phyloP scores from a whole-genome alignment of 345 rosid genomes.

The Adansonia digitata region DNA sequence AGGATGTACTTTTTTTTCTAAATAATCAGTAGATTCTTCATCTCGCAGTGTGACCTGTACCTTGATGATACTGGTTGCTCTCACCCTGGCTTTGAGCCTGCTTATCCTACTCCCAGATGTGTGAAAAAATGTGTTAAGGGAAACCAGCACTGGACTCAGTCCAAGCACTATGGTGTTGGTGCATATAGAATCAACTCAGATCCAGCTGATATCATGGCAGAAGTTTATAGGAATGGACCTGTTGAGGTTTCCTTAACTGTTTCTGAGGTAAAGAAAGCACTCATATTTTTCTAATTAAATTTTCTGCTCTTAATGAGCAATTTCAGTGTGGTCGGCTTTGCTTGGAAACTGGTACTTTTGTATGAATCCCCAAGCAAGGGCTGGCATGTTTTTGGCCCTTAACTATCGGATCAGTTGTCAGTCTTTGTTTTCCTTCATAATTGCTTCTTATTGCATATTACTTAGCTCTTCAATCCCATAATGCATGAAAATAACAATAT shows the following conservation, averaged over 20 bases:
- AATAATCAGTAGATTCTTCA: not conserved
- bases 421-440: not conserved
- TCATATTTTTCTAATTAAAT: not conserved
- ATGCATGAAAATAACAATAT: not conserved
- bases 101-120: conserved; percentile 78
- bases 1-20: conserved; percentile 1
- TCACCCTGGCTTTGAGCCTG: conserved; percentile 98
- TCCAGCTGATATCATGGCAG: conserved; percentile 76
- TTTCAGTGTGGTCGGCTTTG: not conserved
- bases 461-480: not conserved
- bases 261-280: conserved; percentile 58
- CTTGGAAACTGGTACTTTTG: not conserved
- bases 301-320: not conserved
- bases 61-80: conserved; percentile 83
- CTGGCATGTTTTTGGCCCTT: not conserved
- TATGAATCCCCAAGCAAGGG: not conserved
- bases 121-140: conserved; percentile 57
- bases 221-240: conserved; percentile 83
- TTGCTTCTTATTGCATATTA: conserved; percentile 1
- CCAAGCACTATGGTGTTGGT: conserved; percentile 72
- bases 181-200: conserved; percentile 68
- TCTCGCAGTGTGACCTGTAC: conserved; percentile 83
- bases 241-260: conserved; percentile 90
- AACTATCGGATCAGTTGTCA: not conserved
- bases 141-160: conserved; percentile 66